Conservation (phyloP, 768 basidiomycete genomes). For the Hortiboletus flavorubellus region DNA sequence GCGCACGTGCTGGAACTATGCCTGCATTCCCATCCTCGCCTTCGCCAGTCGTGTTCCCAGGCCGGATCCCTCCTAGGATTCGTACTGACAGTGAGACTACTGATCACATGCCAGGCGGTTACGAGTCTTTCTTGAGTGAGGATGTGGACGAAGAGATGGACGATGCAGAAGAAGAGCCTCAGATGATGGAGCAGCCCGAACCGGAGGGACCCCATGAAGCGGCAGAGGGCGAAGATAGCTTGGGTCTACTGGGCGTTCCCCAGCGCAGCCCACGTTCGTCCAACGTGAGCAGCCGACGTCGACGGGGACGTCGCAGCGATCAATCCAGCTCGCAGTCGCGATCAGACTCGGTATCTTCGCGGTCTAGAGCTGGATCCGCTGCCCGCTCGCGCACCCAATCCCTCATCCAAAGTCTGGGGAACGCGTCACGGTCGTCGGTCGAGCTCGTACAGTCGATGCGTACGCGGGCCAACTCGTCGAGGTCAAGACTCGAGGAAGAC, state of each 20-base stretch:
- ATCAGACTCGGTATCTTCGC: slow-evolving; percentile 31
- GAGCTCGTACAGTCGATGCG: slow-evolving; percentile 51
- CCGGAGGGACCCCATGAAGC: slow-evolving; percentile 56
- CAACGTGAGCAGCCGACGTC: slow-evolving; percentile 35
- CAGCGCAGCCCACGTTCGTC: slow-evolving; percentile 47
- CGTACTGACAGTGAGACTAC: slow-evolving; percentile 30
- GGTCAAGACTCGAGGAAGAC: slow-evolving; percentile 63
- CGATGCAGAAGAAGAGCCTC: slow-evolving; percentile 31
- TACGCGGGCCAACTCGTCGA: slow-evolving; percentile 63
- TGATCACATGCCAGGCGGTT: slow-evolving; percentile 25
- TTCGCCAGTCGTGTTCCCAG: slow-evolving; percentile 33
- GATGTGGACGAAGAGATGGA: slow-evolving; percentile 34
- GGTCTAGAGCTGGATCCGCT: slow-evolving; percentile 45
- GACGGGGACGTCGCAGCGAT: slow-evolving; percentile 33
- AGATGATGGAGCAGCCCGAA: slow-evolving; percentile 42
- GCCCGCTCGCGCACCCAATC: slow-evolving; percentile 66
- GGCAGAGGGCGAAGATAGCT: slow-evolving; percentile 59
- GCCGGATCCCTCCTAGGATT: slow-evolving; percentile 22
- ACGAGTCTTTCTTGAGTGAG: slow-evolving; percentile 32
- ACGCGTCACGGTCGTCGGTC: slow-evolving; percentile 58
- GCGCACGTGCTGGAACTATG: slow-evolving; percentile 39
- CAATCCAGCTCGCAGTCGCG: slow-evolving; percentile 35
- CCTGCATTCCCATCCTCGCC: slow-evolving; percentile 37
- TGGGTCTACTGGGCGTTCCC: slow-evolving; percentile 52
- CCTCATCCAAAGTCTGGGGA: slow-evolving; percentile 59